Percentiles rank a stretch among this genome's conserved stretches.
These are phyloP conservation scores for Kodamaea sp. DNA, from an alignment of 1,139 yeast genomes.

Conservation along the genomic window DNA sequence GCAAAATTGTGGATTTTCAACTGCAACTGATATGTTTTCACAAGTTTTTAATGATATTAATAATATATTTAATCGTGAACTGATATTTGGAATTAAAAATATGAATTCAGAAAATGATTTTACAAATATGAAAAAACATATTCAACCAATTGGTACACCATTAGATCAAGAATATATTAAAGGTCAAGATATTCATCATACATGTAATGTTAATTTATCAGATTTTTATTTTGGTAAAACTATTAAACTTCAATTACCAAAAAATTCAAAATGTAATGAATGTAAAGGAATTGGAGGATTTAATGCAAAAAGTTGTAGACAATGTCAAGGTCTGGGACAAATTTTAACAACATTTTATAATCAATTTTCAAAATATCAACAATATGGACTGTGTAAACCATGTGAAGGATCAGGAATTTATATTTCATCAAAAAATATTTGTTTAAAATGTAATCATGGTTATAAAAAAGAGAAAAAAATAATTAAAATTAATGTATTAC, in stretches of 20 bases:
- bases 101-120: background rate
- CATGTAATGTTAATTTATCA: conserved; percentile 38
- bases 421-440: conserved; percentile 28
- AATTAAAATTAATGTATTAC: conserved; percentile 46
- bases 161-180: conserved; percentile 15
- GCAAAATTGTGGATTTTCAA: conserved; percentile 7
- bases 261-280: conserved; percentile 34
- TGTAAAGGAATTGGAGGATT: conserved; percentile 48
- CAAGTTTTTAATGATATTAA: conserved; percentile 40
- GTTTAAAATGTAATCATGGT: conserved; percentile 39
- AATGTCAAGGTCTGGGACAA: conserved; percentile 40
- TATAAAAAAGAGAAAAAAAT: conserved; percentile 45
- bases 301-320: conserved; percentile 30
- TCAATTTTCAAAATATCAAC: conserved; percentile 33
- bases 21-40: conserved; percentile 32
- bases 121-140: conserved; percentile 11
- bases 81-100: too few relatives aligned
- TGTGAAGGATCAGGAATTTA: conserved; percentile 38
- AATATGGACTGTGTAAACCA: conserved; percentile 30
- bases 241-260: conserved; percentile 42
- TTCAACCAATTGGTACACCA: conserved; percentile 13
- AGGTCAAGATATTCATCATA: conserved; percentile 48
- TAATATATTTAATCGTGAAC: conserved; percentile 21
- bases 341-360: conserved; percentile 31
- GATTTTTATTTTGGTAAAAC: conserved; percentile 49